Evolutionary conservation across 495 filamentous ascomycete species (phyloP).

Genomic region (Aspergillus sclerotiicarbonarius): DNA sequence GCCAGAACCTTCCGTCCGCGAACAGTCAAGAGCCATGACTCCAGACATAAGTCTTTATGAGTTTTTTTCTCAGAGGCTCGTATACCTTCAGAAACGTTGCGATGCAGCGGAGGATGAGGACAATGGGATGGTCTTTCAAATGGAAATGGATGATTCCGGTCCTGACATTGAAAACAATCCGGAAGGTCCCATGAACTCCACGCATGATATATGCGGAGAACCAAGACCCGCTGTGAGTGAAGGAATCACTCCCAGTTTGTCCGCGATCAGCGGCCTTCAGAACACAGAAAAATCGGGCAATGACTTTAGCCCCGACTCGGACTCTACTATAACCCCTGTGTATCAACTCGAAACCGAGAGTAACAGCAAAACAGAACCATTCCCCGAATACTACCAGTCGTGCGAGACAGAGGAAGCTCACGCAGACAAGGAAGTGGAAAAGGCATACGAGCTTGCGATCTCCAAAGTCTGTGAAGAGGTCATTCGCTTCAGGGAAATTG

Average conservation of each 20-base stretch:
- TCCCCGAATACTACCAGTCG: constrained; percentile 33
- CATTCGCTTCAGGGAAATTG: constrained; percentile 17
- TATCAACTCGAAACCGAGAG: too few relatives aligned
- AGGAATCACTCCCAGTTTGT: neutral
- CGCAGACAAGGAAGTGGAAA: constrained; percentile 10
- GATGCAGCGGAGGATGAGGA: neutral
- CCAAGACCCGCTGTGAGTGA: neutral
- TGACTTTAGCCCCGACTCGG: too few relatives aligned
- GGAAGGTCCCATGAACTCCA: neutral
- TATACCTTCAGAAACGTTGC: neutral
- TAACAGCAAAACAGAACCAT: constrained; percentile 24
- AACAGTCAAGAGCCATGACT: neutral
- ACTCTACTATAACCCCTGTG: too few relatives aligned
- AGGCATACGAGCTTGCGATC: constrained; percentile 25
- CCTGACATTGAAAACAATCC: neutral
- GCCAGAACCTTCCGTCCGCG: neutral
- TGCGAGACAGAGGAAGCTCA: constrained; percentile 9
- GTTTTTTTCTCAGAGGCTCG: neutral
- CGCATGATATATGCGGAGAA: neutral
- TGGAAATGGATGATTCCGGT: neutral
- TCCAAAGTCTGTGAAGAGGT: constrained; percentile 23
- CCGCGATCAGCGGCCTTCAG: too few relatives aligned
- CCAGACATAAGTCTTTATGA: neutral
- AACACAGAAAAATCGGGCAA: too few relatives aligned
- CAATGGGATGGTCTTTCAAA: neutral